A percentile compares a stretch with the other conserved stretches of the same genome.
Conservation (phyloP, 2,329 filamentous ascomycete species). For the Zasmidium citrigriseum region DNA sequence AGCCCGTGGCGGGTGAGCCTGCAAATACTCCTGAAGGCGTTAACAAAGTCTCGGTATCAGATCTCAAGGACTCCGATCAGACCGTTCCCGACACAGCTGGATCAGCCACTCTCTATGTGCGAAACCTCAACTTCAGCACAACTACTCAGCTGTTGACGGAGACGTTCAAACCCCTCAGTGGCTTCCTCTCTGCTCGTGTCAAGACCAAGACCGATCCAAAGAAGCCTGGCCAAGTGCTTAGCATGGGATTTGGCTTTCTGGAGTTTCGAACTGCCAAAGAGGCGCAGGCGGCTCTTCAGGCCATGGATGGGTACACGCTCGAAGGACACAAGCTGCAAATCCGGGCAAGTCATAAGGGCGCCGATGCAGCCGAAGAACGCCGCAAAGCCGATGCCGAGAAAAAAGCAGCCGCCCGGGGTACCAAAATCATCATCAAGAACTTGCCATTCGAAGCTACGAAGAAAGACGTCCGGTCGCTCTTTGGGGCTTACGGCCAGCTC, state of each 20-base stretch:
- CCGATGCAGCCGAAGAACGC: conserved; percentile 84
- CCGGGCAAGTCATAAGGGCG: conserved; percentile 81
- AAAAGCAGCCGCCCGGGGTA: conserved; percentile 73
- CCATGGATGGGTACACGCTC: conserved; percentile 88
- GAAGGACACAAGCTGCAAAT: conserved; percentile 84
- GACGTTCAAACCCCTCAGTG: conserved; percentile 77
- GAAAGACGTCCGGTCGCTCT: conserved; percentile 83
- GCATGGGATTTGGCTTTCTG: conserved; percentile 96
- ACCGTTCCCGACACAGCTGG: conserved; percentile 60
- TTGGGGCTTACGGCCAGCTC: conserved; percentile 88
- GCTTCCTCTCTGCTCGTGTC: conserved; percentile 84
- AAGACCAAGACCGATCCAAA: conserved; percentile 96
- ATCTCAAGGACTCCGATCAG: conserved; percentile 64
- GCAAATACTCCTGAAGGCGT: conserved; percentile 31
- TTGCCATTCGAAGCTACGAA: conserved; percentile 93
- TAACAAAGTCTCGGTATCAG: conserved; percentile 66
- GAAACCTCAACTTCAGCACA: conserved; percentile 91
- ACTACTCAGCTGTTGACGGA: conserved; percentile 74
- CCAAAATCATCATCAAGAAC: conserved; percentile 98
- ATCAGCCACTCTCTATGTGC: conserved; percentile 74
- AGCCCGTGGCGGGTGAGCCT: conserved; percentile 25
- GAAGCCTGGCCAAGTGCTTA: conserved; percentile 80
- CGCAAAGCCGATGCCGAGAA: conserved; percentile 80
- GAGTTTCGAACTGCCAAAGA: conserved; percentile 79
- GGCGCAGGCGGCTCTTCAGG: conserved; percentile 74